These are phyloP conservation scores for Cercospora brassicicola DNA, from an alignment of 2,329 filamentous ascomycete genomes.

Conservation along the genomic window DNA sequence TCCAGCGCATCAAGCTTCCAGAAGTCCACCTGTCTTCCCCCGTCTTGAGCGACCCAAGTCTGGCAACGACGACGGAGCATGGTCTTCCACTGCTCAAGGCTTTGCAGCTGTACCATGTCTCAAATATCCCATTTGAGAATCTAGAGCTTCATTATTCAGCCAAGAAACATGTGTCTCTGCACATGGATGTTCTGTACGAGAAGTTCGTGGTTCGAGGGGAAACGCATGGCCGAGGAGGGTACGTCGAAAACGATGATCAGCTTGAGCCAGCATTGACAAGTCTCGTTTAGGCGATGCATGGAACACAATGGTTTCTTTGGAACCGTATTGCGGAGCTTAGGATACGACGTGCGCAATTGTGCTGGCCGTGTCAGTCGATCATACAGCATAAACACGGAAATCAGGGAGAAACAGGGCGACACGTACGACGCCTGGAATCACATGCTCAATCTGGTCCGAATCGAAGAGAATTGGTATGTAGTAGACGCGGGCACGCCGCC, in stretches of 20 bases:
- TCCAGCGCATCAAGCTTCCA: slow-evolving; percentile 29
- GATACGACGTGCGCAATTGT: slow-evolving; percentile 48
- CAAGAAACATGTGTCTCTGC: slow-evolving; percentile 50
- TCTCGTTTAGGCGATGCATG: slow-evolving; percentile 51
- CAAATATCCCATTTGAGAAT: slow-evolving; percentile 58
- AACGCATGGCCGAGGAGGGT: slow-evolving; percentile 51
- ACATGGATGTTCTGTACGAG: slow-evolving; percentile 52
- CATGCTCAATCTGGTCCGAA: slow-evolving; percentile 48
- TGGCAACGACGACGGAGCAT: slow-evolving; percentile 29
- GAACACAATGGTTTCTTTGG: slow-evolving; percentile 59
- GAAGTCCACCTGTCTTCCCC: slow-evolving; percentile 20
- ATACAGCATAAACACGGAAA: slow-evolving; percentile 27
- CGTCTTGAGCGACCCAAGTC: slow-evolving; percentile 18
- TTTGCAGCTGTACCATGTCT: slow-evolving; percentile 44
- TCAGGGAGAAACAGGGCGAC: slow-evolving; percentile 24
- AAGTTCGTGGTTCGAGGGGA: slow-evolving; percentile 51
- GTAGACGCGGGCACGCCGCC: slow-evolving; percentile 48
- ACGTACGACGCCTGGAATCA: slow-evolving; percentile 42
- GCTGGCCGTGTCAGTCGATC: slow-evolving; percentile 43
- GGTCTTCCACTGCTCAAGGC: slow-evolving; percentile 33
- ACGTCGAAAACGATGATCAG: neutral
- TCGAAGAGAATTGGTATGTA: slow-evolving; percentile 29
- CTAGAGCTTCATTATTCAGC: slow-evolving; percentile 56
- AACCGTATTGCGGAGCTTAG: slow-evolving; percentile 53
- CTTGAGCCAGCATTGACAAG: neutral